A percentile compares a stretch with the other conserved stretches of the same genome.
Conservation (phyloP, 2,329 filamentous ascomycete genomes). For the Teratosphaeria pseudoeucalypti region DNA sequence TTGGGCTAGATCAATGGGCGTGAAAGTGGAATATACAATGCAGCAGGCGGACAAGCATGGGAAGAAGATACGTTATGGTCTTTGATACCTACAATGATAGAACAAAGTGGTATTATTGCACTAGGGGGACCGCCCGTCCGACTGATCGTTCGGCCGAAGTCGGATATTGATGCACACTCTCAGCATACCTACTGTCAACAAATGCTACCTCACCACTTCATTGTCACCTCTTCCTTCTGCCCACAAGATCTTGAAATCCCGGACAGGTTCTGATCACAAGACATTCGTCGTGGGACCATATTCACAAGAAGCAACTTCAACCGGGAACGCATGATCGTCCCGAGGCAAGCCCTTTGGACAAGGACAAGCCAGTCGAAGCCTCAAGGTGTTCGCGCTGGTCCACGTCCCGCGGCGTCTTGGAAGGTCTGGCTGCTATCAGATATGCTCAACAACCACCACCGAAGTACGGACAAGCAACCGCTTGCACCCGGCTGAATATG, state of each 20-base stretch:
- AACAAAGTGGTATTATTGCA: too few species aligned
- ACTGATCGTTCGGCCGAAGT: too few species aligned
- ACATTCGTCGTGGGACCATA: too few species aligned
- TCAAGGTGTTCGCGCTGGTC: background rate
- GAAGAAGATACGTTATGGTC: background rate
- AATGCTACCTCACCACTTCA: too few species aligned
- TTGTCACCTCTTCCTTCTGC: too few species aligned
- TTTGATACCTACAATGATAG: background rate
- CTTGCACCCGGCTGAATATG: background rate
- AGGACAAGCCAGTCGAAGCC: background rate
- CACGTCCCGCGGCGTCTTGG: background rate
- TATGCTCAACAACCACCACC: background rate
- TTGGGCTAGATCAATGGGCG: slow-evolving; percentile 29
- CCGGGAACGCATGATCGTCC: background rate
- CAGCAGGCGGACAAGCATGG: background rate
- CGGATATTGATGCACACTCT: too few species aligned
- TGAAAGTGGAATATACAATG: slow-evolving; percentile 16
- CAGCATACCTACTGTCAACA: too few species aligned
- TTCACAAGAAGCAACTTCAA: too few species aligned
- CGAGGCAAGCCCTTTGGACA: background rate
- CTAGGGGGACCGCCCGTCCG: too few species aligned
- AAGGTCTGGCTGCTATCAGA: background rate
- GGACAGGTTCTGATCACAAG: too few species aligned
- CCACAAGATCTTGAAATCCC: too few species aligned
- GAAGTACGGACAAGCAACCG: background rate